Evolutionary conservation across 83 land plant species (phyloP), one percentile per base, ranked within the genome.

Genomic region (Picea mariana): DNA sequence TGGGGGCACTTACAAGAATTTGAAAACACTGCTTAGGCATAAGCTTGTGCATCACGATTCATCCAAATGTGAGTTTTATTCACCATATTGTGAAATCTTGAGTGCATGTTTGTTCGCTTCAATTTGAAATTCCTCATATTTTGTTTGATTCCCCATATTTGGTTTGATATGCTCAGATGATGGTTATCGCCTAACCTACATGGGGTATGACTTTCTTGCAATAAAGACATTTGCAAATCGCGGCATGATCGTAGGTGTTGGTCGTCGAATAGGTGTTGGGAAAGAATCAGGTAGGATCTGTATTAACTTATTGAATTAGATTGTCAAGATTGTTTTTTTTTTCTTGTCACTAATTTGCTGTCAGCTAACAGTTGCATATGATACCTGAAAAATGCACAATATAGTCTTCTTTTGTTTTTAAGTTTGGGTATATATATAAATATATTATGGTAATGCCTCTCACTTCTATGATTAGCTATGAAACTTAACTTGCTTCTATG

Each of bases 171-270:
- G 20, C 76, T 18, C 85, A 97, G 99, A 97, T 89, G 99, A 97
- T 89, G 99, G 99, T 34, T 97, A 85, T 76, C 91, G 99, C 21
- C 87, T 97, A 9, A 97, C 99, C 18, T 92, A 94, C 77, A 83
- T 97, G 65, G 99, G 99, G 6, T 97, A 97, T 86, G 99, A 97
- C 84, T 97, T 94, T 79, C 92, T 97, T 81, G 99, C 99, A 40
- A 98, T 98, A n/a, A 98, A 94, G 86, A 87, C 99, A n/a, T 62
- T 98, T 87, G 99, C 93, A 31, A 98, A 93, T 61, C 93, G 99
- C 27, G 99, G 99, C 23, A 91, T 98, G 2, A 93, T 98, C 79
- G 58, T 84, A 9, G 90, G 96, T 80, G 99, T 98, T 72, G 99
- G 99, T 9, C 95, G 99, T 6, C 96, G 95, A 80, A 91, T 98